A percentile compares a stretch with the other conserved stretches of the same genome.
Evolutionary conservation across 2,329 filamentous ascomycete genomes (phyloP).

Genomic region (Nothophaeocryptopus gaeumannii): DNA sequence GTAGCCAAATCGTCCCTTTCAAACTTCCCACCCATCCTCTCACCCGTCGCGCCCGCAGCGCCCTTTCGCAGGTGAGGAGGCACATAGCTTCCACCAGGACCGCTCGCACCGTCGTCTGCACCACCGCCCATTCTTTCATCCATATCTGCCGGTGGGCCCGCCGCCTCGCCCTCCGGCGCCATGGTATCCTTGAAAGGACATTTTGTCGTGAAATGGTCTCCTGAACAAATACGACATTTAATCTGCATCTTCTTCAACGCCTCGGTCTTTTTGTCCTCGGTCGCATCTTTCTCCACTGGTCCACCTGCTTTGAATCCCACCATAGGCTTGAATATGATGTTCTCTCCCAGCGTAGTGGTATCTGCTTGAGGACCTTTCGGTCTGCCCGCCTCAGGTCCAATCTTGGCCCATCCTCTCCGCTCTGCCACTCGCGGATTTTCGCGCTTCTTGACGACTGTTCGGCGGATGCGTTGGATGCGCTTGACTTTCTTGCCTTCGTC

Average conservation of each 20-base stretch:
- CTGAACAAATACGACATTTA: conserved; percentile 98
- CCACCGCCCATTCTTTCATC: conserved; percentile 52
- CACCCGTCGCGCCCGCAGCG: conserved; percentile 60
- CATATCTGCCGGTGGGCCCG: conserved; percentile 45
- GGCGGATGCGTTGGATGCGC: conserved; percentile 91
- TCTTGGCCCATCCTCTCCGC: conserved; percentile 89
- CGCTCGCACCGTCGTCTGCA: conserved; percentile 58
- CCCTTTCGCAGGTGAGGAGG: conserved; percentile 85
- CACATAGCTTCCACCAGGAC: conserved; percentile 70
- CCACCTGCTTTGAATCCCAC: conserved; percentile 91
- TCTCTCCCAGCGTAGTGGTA: conserved; percentile 92
- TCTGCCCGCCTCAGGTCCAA: conserved; percentile 86
- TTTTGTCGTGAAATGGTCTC: conserved; percentile 97
- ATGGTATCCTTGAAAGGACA: conserved; percentile 99
- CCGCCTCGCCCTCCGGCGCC: conserved; percentile 66
- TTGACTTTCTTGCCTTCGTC: conserved; percentile 95
- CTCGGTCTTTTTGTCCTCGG: conserved; percentile 67
- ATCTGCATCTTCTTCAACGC: conserved; percentile 97
- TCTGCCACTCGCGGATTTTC: conserved; percentile 97
- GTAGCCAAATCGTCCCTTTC: conserved; percentile 96
- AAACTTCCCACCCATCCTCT: conserved; percentile 90
- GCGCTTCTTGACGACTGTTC: conserved; percentile 85
- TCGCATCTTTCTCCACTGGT: conserved; percentile 68
- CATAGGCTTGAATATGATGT: conserved; percentile 93
- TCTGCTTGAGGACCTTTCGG: conserved; percentile 76